Base-by-base conservation (phyloP, 1,284 basidiomycete species). In the Schizophyllum commune region DNA sequence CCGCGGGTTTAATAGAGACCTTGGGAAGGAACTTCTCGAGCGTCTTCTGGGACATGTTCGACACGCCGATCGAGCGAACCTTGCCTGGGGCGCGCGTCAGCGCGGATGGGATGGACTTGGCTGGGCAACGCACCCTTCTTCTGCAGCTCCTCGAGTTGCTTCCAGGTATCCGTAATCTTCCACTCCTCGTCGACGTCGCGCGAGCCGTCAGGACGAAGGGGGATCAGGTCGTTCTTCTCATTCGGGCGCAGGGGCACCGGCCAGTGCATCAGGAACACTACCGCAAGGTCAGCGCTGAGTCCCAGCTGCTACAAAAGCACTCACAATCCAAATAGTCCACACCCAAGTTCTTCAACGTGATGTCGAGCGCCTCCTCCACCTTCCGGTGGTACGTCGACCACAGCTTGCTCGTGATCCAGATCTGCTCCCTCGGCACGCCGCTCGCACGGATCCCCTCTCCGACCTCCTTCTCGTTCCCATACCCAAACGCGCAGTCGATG, bases 191-290 rank as follows among this genome's bases (percentile, higher is more conserved):
- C 82, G 57, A 90, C 77, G 66, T 91, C 86, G 57, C 89, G 84
- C 58, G 77, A 79, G 39, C 91, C 91, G 73, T 88, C 83, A 0
- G 84, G 81, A 59, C 81, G 84, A 19, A 77, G 82, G 9, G 89
- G 91, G 74, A 92, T 82, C 55, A 82, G 71, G 11, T 82, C 83
- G 72, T 91, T 83, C 71, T 89, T 90, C 15, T 89, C 91, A 51
- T 86, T 83, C 6, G 85, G 83, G 70, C 89, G 89, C 66, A 93
- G 72, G 22, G 88, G 78, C 47, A 94, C 77, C 1, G 92, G 92
- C 92, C 92, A 94, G 74, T 94, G 91, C 56, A 94, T 75, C 56
- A 92, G 82, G 70, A 89, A 88, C 59, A 90, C 87, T 88, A 62
- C 63, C 57, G 63, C 39, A 54, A 33, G 51, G 55, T 58, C n/a